Percentiles rank a stretch among this genome's conserved stretches.
Conservation (phyloP, 2,329 filamentous ascomycete species). For the Penicillium sp. region DNA sequence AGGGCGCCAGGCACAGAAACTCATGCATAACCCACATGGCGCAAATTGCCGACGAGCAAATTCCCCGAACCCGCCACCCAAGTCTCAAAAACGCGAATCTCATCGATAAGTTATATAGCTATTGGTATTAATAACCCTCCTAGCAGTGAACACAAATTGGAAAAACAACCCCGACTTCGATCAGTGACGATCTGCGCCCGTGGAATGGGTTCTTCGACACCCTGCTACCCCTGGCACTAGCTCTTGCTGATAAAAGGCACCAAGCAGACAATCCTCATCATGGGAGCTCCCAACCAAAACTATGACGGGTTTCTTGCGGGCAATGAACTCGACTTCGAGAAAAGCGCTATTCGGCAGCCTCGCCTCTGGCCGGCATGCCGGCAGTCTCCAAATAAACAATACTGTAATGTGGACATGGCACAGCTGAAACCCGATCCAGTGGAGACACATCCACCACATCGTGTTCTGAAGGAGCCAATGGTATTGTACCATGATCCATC, state of each 20-base stretch:
- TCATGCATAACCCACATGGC: background rate
- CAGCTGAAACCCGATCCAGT: slow-evolving; percentile 21
- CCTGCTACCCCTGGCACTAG: background rate
- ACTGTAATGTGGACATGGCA: slow-evolving; percentile 16
- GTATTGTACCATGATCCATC: background rate
- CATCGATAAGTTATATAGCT: background rate
- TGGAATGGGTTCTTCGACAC: background rate
- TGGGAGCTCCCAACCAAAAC: background rate
- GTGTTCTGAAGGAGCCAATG: slow-evolving; percentile 12
- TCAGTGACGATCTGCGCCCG: slow-evolving; percentile 12
- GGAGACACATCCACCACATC: slow-evolving; percentile 14
- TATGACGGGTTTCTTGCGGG: background rate
- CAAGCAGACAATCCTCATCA: background rate
- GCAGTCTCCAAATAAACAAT: background rate
- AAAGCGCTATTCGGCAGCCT: slow-evolving; percentile 1
- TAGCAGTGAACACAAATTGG: background rate
- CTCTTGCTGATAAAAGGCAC: background rate
- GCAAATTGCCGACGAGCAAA: background rate
- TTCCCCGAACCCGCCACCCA: slow-evolving; percentile 5
- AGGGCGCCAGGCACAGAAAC: background rate
- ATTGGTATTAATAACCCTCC: background rate
- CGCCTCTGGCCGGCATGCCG: slow-evolving; percentile 2
- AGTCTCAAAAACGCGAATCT: slow-evolving; percentile 11
- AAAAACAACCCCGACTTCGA: slow-evolving; percentile 15
- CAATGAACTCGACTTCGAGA: background rate